Evolutionary conservation across 352 stramenopile genomes (phyloP), one percentile per base, ranked within the genome.

Genomic region (Saprolegnia diclina): DNA sequence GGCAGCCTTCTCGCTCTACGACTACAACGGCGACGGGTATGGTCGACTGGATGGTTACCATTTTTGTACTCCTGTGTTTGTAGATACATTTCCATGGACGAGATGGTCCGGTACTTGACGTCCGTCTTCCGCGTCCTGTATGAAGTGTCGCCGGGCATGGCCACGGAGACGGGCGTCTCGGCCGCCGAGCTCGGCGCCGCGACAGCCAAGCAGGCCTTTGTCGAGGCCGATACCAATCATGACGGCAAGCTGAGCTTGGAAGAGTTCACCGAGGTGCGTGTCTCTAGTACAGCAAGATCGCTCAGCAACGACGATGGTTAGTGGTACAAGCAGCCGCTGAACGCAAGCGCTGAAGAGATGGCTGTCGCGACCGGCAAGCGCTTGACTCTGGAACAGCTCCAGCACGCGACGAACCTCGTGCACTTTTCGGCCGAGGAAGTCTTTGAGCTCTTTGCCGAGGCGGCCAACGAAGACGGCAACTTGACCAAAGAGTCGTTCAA

Each of bases 401-500:
- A 59, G 35, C 52, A 59, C 4, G 24, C 35, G 5, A 72, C 65
- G 35, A 65, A 69, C 61, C 46, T 76, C 7, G 71, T 72, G 48
- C 52, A 56, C 38, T 72, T 55, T 48, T 38, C 37, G 5, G 62
- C 69, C 13, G 64, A 72, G 48, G 68, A 72, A 7, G 68, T 75
- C 22, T 76, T 76, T 56, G 68, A 75, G 37, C 26, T 74, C 7
- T 76, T 76, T 70, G 72, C 67, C 16, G 68, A 74, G 2, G 53
- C 45, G 29, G 72, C 68, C 48, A 64, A 68, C 32, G 72, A 74
- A 5, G 84, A 93, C 57, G 82, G 85, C 0, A 88, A 80, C 0
- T 75, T 95, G 64, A 85, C 88, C 67, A 81, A 82, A 29, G 79
- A 87, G 11, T 73, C 72, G 1, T 92, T 92, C 56, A 37, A 71